Evolutionary conservation across 257 asterid species (phyloP).

Genomic region (Handroanthus guayacan): DNA sequence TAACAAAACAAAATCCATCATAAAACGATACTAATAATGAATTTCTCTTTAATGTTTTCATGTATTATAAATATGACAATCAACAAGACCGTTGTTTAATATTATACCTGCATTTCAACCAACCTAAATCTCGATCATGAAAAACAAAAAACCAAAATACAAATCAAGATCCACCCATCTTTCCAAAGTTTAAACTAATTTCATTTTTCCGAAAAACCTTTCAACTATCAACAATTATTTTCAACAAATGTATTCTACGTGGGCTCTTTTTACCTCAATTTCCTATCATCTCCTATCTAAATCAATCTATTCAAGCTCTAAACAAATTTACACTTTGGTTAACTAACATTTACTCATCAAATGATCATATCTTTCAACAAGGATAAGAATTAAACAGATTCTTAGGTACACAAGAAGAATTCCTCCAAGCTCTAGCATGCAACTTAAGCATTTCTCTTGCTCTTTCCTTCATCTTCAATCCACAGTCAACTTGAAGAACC

Average conservation of each 20-base stretch:
- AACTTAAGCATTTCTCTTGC: slow-evolving; percentile 66
- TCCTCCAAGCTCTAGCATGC: slow-evolving; percentile 75
- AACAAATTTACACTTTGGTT: not conserved
- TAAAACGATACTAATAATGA: no score
- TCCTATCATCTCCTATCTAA: slow-evolving; percentile 4
- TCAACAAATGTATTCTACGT: not conserved
- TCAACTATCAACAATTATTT: not conserved
- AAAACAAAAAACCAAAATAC: no score
- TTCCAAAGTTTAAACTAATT: not conserved
- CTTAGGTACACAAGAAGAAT: slow-evolving; percentile 62
- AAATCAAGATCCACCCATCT: not conserved
- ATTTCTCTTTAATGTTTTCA: no score
- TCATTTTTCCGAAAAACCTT: not conserved
- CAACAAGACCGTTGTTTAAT: no score
- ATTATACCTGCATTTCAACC: no score
- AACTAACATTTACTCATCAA: not conserved
- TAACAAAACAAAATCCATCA: no score
- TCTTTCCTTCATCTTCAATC: slow-evolving; percentile 66
- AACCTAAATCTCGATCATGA: no score
- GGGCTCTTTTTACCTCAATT: slow-evolving; percentile 1
- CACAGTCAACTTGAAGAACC: slow-evolving; percentile 70
- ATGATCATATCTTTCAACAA: slow-evolving; percentile 16
- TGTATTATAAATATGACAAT: no score
- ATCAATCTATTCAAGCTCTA: not conserved
- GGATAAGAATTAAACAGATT: slow-evolving; percentile 57